Base-by-base conservation (phyloP, 2,329 filamentous ascomycete genomes). In the Fusarium tuaranense region DNA sequence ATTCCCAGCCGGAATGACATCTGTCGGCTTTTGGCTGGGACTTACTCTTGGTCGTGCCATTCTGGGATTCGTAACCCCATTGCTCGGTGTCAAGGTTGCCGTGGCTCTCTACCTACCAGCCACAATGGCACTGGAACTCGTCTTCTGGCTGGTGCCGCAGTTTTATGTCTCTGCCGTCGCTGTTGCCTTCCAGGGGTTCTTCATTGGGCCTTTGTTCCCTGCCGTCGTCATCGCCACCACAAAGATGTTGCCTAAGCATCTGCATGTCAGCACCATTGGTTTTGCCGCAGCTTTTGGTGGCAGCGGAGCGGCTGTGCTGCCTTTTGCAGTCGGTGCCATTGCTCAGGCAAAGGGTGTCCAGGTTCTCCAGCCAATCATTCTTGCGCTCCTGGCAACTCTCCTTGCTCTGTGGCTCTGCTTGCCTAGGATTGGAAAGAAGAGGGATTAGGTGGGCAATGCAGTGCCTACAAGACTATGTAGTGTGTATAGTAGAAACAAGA, bases 61-160 rank as follows among this genome's bases (percentile, higher is more conserved):
- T 0, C 83, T 97, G 6, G 93, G 93, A 0, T 95, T 96, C 73
- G 86, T 95, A 0, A 96, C 94, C 0, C 91, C 92, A 0, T 83
- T 86, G 3, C 84, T 95, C 14, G 94, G 94, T 0, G 93, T 95
- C 82, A 94, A 92, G 79, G 76, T 88, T 18, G 88, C 91, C 16
- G 87, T 92, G 32, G 78, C 86, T 20, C 59, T 81, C 30, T 97
- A 96, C 82, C 87, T 95, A 4, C 83, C 88, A 7, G 79, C 91
- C 18, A 87, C 90, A 4, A 91, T 94, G 79, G 90, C 80, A 0
- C 86, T 94, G 7, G 89, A 94, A 76, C 87, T 96, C 1, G 82
- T 96, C 46, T 94, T 96, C 84, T 97, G 94, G 94, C 90, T 95
- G 3, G 92, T 97, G 0, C 94, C 94, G 0, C 88, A 92, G 63